These are phyloP conservation scores for Acidiella bohemica DNA, from an alignment of 495 filamentous ascomycete species.

Conservation along the genomic window DNA sequence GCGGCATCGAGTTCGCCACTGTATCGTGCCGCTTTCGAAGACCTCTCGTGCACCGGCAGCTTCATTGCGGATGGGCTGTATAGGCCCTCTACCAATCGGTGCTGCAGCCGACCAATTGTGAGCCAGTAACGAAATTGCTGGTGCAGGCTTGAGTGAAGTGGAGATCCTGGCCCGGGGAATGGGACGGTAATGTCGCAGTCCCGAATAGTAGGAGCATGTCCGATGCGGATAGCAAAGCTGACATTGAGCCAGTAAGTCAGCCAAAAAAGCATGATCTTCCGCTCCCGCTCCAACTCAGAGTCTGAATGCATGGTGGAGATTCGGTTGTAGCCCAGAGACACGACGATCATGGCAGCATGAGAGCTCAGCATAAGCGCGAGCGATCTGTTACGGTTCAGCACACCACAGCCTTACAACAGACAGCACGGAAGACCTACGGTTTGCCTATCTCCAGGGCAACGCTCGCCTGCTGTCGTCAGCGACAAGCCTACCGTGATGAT, in stretches of 20 bases:
- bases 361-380: neutral
- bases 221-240: constrained; percentile 48
- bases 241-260: constrained; percentile 47
- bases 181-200: constrained; percentile 44
- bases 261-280: constrained; percentile 43
- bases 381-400: neutral
- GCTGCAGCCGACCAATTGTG: neutral
- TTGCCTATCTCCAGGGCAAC: too few relatives aligned
- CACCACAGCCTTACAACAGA: neutral
- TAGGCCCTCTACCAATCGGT: neutral
- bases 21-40: neutral
- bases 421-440: neutral
- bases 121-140: too few relatives aligned
- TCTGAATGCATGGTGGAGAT: constrained; percentile 39
- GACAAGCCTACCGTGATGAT: too few relatives aligned
- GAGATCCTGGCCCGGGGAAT: too few relatives aligned
- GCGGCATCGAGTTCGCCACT: neutral
- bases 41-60: neutral
- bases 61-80: neutral
- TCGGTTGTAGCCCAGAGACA: constrained; percentile 52
- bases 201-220: constrained; percentile 46
- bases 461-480: neutral
- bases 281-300: constrained; percentile 24
- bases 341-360: constrained; percentile 1
- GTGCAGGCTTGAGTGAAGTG: too few relatives aligned